These are phyloP conservation scores for Periconia digitata DNA, from an alignment of 2,329 filamentous ascomycete genomes.

Conservation along the genomic window DNA sequence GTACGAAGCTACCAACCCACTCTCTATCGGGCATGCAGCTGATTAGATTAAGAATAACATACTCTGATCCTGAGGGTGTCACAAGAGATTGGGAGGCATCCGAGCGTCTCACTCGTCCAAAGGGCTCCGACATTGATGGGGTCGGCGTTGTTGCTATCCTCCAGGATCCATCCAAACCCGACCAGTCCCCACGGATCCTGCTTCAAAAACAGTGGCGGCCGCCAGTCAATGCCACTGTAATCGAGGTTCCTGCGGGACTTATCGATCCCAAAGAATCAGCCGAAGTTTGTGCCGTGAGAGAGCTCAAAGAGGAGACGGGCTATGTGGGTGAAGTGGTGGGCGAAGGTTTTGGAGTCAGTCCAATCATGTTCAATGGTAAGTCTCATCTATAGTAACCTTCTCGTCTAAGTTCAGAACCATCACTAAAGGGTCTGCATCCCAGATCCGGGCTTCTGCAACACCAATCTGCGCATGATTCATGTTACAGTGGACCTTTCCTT, in stretches of 20 bases:
- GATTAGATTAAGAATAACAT: slow-evolving; percentile 45
- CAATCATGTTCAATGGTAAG: slow-evolving; percentile 49
- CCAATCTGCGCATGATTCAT: slow-evolving; percentile 64
- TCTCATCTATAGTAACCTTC: background rate
- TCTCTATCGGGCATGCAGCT: slow-evolving; percentile 3
- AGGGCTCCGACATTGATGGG: slow-evolving; percentile 65
- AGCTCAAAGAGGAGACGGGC: slow-evolving; percentile 66
- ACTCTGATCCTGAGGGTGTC: slow-evolving; percentile 63
- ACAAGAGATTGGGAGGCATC: slow-evolving; percentile 71
- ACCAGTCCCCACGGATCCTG: slow-evolving; percentile 37
- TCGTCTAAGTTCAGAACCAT: background rate
- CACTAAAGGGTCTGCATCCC: background rate
- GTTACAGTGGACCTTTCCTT: slow-evolving; percentile 70
- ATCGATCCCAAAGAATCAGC: slow-evolving; percentile 62
- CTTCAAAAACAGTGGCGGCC: slow-evolving; percentile 60
- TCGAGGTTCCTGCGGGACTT: slow-evolving; percentile 65
- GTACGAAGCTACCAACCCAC: slow-evolving; percentile 21
- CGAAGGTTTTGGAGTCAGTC: slow-evolving; percentile 41
- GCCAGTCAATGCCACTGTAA: slow-evolving; percentile 60
- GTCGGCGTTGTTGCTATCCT: slow-evolving; percentile 74
- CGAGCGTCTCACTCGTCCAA: slow-evolving; percentile 68
- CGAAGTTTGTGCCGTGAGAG: slow-evolving; percentile 60
- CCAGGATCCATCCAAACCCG: slow-evolving; percentile 31
- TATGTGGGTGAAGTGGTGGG: slow-evolving; percentile 55
- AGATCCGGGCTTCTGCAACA: slow-evolving; percentile 48